These are phyloP conservation scores for Lepidium didymum DNA, from an alignment of 345 rosid genomes.

Conservation along the genomic window DNA sequence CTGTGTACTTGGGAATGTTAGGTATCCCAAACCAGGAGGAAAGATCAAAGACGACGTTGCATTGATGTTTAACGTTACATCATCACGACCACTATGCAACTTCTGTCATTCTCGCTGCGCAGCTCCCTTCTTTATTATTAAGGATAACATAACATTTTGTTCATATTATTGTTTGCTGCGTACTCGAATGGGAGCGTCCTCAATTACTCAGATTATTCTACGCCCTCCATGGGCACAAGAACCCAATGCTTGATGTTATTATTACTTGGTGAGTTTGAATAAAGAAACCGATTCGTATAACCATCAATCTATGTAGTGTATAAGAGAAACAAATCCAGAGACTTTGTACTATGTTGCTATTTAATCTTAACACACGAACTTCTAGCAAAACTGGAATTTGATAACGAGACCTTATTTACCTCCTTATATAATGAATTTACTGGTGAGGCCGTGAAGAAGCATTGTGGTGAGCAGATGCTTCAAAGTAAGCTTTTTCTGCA, in stretches of 20 bases:
- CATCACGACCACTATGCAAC: neutral
- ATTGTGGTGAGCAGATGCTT: slow-evolving; percentile 23
- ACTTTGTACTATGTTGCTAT: too few species aligned
- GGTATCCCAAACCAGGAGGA: neutral
- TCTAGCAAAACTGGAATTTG: neutral
- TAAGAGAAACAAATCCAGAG: too few species aligned
- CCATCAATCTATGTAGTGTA: too few species aligned
- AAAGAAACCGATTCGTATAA: too few species aligned
- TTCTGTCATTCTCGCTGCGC: neutral
- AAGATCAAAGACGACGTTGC: neutral
- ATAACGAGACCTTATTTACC: neutral
- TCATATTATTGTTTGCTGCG: neutral
- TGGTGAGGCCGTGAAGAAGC: slow-evolving; percentile 7
- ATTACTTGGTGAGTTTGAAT: too few species aligned
- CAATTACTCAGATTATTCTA: too few species aligned
- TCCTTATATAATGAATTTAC: neutral
- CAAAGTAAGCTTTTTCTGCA: slow-evolving; percentile 62
- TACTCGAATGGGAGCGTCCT: too few species aligned
- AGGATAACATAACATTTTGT: neutral
- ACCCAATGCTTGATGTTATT: neutral
- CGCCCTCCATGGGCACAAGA: neutral
- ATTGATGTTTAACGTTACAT: neutral
- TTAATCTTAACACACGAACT: neutral
- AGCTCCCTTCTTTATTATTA: neutral
- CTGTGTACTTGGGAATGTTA: neutral